Evolutionary conservation across 2,329 filamentous ascomycete genomes (phyloP), one percentile per base, ranked within the genome.

Genomic region (Colletotrichum aenigma): DNA sequence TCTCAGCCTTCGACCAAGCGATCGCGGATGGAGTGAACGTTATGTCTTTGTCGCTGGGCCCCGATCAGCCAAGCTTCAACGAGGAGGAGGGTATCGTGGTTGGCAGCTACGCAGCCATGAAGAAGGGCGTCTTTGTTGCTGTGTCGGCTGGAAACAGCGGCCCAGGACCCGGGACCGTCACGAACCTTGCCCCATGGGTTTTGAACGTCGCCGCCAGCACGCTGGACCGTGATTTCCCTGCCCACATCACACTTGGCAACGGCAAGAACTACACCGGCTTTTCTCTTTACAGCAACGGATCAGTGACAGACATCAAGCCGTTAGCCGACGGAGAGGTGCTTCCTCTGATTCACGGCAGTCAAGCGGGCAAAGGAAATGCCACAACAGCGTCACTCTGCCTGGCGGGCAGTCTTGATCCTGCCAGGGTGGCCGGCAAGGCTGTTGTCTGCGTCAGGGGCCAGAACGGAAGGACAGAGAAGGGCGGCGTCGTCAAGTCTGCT

Each of bases 21-120:
- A 75, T 75, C 21, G 61, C 66, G 10, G 72, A 75, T 48, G 72
- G 72, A 8, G 72, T 75, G 61, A 65, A 75, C 28, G 34, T 75
- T 28, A 66, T 71, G 36, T 66, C 67, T 5, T 52, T 75, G 15
- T 75, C 72, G 4, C 52, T 75, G 3, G 72, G 72, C n/a, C 28
- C 58, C 18, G 28, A 61, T 6, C 16, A 60, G 34, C 43, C 61
- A 7, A 5, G 28, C 52, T 55, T 74, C 16, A 55, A 30, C 18
- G 36, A 43, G 28, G 28, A 52, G 7, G 72, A 66, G 7, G 48
- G 48, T 4, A 6, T 60, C 3, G 24, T 38, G n/a, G 26, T 60
- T 15, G 72, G 67, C 10, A 21, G 48, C 18, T 75, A 61, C 8
- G 67, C 67, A 15, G 68, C 72, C 2, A 61, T 62, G 32, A 48